A percentile compares a stretch with the other conserved stretches of the same genome.
These are phyloP conservation scores for Fibroporia radiculosa DNA, from an alignment of 768 basidiomycete genomes.

Conservation along the genomic window DNA sequence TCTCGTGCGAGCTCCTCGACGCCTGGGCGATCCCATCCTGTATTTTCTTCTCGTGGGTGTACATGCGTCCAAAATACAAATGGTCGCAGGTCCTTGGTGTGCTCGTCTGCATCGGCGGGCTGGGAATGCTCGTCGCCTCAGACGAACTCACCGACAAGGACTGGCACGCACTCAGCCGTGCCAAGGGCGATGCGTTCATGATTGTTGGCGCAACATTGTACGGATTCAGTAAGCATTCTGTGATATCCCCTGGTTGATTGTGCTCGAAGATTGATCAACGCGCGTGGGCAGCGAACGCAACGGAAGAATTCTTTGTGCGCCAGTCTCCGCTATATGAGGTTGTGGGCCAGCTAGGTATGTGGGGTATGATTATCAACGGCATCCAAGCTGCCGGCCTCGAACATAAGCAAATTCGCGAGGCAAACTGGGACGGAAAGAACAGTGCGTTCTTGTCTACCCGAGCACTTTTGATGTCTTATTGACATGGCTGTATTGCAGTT, in stretches of 20 bases:
- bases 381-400: conserved; percentile 73
- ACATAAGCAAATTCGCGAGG: conserved; percentile 54
- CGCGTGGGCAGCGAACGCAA: conserved; percentile 62
- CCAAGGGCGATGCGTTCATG: conserved; percentile 83
- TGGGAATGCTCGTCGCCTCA: conserved; percentile 73
- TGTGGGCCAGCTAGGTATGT: too few relatives aligned
- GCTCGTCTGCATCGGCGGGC: conserved; percentile 62
- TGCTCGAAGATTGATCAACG: not conserved
- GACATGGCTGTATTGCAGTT: conserved; percentile 24
- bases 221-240: conserved; percentile 58
- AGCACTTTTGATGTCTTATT: not conserved
- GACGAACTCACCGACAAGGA: conserved; percentile 75
- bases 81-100: conserved; percentile 80
- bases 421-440: conserved; percentile 66
- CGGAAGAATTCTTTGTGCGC: conserved; percentile 83
- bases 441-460: conserved; percentile 34
- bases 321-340: conserved; percentile 79
- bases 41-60: conserved; percentile 75
- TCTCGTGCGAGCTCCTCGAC: conserved; percentile 90
- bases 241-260: not conserved
- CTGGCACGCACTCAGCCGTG: conserved; percentile 54
- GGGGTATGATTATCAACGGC: conserved; percentile 72
- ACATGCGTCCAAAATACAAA: conserved; percentile 72
- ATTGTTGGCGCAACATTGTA: conserved; percentile 80
- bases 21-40: conserved; percentile 91